Base-by-base conservation (phyloP, 805 yeast species). In the Candida sanyiensis region DNA sequence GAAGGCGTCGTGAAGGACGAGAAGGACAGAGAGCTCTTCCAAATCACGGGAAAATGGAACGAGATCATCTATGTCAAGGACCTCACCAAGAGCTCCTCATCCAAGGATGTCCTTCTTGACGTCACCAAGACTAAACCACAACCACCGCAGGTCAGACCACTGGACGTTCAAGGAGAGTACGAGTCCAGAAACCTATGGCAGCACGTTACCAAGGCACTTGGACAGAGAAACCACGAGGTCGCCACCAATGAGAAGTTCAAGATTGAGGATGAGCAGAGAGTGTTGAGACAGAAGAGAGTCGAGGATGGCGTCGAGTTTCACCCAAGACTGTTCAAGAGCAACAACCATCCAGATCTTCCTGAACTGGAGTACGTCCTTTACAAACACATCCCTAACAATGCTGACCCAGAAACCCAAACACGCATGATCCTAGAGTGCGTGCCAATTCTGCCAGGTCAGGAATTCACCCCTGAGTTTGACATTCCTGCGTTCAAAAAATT, bases 41-140 rank as follows among this genome's bases (percentile, higher is more conserved):
- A 77, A 49, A 68, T 90, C 27, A 52, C 81, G 9, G 98, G 98
- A 11, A 90, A 93, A 61, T 93, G 98, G 98, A 87, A 88, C 61
- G 96, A 81, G 45, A 66, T 77, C 1, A 80, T 93, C 74, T 72
- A 78, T 40, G 74, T 88, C 35, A 81, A 76, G 54, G 69, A 77
- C 46, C 46, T 70, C 34, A 19, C 18, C 5, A 70, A 75, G 1
- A 64, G 72, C 23, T 63, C n/a, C n/a, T n/a, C 72, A 40, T 16
- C 34, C 17, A 71, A 72, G 42, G 56, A 65, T 6, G 66, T 69
- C 5, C 70, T 83, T 23, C 75, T 81, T 46, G 84, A 83, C 52
- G 78, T 93, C 5, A 50, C 51, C n/a, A 65, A 65, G 20, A 70
- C 85, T 3, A 50, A 48, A 1, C 77, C 79, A 2, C 46, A 64